phyloP scores from a whole-genome alignment of 2,329 filamentous ascomycete species.

The Botrytis hyacinthi region DNA sequence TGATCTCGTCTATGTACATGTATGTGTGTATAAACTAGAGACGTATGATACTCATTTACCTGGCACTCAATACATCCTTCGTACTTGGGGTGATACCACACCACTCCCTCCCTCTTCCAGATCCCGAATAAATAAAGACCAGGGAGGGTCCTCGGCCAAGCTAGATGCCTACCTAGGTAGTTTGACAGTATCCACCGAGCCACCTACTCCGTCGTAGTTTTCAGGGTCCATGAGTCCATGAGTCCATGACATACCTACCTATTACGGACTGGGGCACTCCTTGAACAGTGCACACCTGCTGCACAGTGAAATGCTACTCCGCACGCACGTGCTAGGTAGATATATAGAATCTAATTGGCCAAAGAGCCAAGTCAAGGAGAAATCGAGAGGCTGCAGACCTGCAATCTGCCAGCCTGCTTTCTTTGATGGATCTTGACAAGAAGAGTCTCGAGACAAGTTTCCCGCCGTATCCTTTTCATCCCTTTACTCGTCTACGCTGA shows the following conservation, averaged over 20 bases:
- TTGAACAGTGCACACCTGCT: conserved; percentile 1
- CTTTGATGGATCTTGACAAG: neutral
- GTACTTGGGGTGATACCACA: neutral
- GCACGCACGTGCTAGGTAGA: neutral
- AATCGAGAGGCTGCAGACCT: neutral
- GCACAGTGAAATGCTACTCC: neutral
- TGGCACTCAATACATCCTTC: neutral
- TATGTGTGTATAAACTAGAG: neutral
- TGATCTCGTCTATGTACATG: neutral
- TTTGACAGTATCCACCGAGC: neutral
- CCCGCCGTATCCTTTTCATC: neutral
- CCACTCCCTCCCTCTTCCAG: neutral
- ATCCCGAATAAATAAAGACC: neutral
- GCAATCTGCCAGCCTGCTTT: neutral
- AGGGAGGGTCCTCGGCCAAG: neutral
- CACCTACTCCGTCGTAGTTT: neutral
- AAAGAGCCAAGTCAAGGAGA: neutral
- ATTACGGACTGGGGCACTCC: neutral
- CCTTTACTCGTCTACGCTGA: neutral
- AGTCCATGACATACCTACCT: neutral
- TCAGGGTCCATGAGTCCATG: neutral
- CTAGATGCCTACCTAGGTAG: neutral
- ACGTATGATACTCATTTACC: neutral
- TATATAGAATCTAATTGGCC: neutral
- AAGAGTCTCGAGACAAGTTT: neutral